phyloP scores from a whole-genome alignment of 345 rosid species.

The Arabidopsis suecica region DNA sequence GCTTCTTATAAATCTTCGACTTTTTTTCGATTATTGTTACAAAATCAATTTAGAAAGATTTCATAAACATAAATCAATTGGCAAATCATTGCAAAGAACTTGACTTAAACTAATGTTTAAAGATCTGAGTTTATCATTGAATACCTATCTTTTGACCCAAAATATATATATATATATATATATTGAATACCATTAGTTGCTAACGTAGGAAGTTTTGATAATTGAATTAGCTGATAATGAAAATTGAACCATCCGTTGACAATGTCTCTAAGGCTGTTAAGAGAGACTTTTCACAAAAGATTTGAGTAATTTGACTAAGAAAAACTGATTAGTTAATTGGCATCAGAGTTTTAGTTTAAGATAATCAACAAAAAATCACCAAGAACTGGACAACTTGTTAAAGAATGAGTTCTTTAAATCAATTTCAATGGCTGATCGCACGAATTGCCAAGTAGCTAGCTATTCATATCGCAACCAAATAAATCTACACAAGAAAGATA shows the following conservation, averaged over 20 bases:
- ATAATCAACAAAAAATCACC: no score
- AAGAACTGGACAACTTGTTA: not conserved
- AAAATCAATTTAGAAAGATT: not conserved
- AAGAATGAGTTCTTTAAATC: not conserved
- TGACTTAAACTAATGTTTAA: no score
- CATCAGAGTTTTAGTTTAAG: no score
- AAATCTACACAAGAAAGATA: not conserved
- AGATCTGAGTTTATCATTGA: no score
- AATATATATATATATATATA: no score
- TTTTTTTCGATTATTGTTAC: not conserved
- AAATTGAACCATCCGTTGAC: not conserved
- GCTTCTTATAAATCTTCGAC: not conserved
- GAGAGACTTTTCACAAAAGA: slow-evolving; percentile 13
- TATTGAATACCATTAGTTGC: not conserved
- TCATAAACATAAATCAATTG: not conserved
- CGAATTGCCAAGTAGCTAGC: no score
- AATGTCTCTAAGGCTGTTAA: slow-evolving; percentile 7
- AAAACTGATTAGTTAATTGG: no score
- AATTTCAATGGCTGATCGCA: no score
- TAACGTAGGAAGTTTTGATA: not conserved
- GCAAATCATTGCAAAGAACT: not conserved
- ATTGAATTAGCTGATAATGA: slow-evolving; percentile 1
- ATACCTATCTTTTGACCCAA: no score
- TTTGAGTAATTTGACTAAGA: not conserved
- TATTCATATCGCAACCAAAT: not conserved